Conservation (phyloP, 2,329 filamentous ascomycete species). For the Helminthosporium solani region DNA sequence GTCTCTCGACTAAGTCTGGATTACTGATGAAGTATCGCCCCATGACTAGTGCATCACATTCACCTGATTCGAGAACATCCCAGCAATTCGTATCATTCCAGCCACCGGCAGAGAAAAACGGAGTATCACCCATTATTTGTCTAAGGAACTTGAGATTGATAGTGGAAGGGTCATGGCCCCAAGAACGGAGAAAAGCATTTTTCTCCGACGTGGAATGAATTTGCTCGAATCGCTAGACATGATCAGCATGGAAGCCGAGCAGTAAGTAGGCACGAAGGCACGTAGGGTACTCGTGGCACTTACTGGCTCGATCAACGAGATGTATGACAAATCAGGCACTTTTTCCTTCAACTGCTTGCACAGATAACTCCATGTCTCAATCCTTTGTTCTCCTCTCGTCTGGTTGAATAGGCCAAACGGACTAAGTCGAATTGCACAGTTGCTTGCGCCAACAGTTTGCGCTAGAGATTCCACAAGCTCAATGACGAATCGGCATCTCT, state of each 20-base stretch:
- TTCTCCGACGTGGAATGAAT: slow-evolving; percentile 53
- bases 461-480: slow-evolving; percentile 47
- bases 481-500: slow-evolving; percentile 56
- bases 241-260: no score
- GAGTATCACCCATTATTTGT: slow-evolving; percentile 53
- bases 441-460: slow-evolving; percentile 28
- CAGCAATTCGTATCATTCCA: slow-evolving; percentile 54
- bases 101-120: slow-evolving; percentile 58
- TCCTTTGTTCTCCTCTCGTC: slow-evolving; percentile 50
- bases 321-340: slow-evolving; percentile 52
- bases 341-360: slow-evolving; percentile 51
- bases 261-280: no score
- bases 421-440: slow-evolving; percentile 28
- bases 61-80: slow-evolving; percentile 48
- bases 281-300: no score
- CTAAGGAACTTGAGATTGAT: slow-evolving; percentile 53
- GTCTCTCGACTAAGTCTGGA: slow-evolving; percentile 46
- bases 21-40: slow-evolving; percentile 49
- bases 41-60: slow-evolving; percentile 42
- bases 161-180: slow-evolving; percentile 44
- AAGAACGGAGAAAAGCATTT: slow-evolving; percentile 50
- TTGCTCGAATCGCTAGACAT: slow-evolving; percentile 50
- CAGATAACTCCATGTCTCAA: slow-evolving; percentile 56
- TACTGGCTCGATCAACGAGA: slow-evolving; percentile 57
- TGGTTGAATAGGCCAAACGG: slow-evolving; percentile 55